Base-by-base conservation (phyloP, 225 moss, liverwort and hornwort species). In the Pseudoscleropodium purum region DNA sequence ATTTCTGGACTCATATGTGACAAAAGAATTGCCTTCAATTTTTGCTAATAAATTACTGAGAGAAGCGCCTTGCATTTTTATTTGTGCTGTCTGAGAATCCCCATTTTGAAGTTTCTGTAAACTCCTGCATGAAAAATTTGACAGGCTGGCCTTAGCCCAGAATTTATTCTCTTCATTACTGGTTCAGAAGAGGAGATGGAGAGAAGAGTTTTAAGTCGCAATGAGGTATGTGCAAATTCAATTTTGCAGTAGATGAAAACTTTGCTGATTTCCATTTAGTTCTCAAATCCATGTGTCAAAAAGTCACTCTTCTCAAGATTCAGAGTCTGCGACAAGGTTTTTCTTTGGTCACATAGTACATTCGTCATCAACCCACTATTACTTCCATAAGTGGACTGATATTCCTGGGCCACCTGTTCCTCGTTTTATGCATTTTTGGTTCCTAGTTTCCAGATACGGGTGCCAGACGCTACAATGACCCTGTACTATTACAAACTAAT, bases 81-180 rank as follows among this genome's bases (percentile, higher is more conserved):
- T 69, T 43, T 76, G n/a, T 69, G 74, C 61, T 66, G 7, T 81
- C 34, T 37, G 57, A 65, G 81, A 54, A 39, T 41, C 31, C 76
- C 57, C 30, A 34, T 84, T 79, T 78, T 43, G 60, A 88, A 15
- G 41, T 74, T 37, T 76, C 65, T 81, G 31, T 31, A 19, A 63
- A 74, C 66, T 62, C 62, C 18, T 84, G 52, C 65, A 77, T 66
- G 62, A 54, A 83, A 27, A 65, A 24, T 12, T 83, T 89, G 86
- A 39, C 95, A 98, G 98, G 96, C 97, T 87, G 97, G 96, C 74
- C 92, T 98, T 26, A 79, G 86, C 67, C 98, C 98, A 30, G 96
- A 98, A 88, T 98, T 98, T 73, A 95, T 98, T 91, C 94, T 98
- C 56, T 98, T 96, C 88, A 96, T 98, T 79, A 96, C 97, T 18